These are phyloP conservation scores for Penicillium decumbens DNA, from an alignment of 2,329 filamentous ascomycete genomes.

Conservation along the genomic window DNA sequence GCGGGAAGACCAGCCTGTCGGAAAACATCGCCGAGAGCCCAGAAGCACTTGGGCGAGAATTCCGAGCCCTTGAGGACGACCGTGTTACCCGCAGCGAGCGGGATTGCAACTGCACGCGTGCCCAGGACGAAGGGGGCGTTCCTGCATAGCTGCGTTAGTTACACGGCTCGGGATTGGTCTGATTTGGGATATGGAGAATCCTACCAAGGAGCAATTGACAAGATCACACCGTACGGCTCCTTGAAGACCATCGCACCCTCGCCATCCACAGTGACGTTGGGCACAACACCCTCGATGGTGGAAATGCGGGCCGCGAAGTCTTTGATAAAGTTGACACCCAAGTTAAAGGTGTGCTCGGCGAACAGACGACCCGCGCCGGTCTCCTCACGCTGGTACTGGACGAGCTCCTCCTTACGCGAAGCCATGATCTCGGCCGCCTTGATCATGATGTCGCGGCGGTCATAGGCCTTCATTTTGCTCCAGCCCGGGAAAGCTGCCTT, in stretches of 20 bases:
- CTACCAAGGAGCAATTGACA: slow-evolving; percentile 78
- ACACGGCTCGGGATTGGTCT: slow-evolving; percentile 1
- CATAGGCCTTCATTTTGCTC: slow-evolving; percentile 57
- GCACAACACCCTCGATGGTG: slow-evolving; percentile 48
- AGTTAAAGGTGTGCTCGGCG: slow-evolving; percentile 33
- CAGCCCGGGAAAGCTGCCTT: slow-evolving; percentile 65
- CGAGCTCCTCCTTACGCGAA: slow-evolving; percentile 56
- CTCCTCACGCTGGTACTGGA: slow-evolving; percentile 56
- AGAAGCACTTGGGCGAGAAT: slow-evolving; percentile 59
- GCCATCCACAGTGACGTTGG: slow-evolving; percentile 46
- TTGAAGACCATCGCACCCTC: slow-evolving; percentile 62
- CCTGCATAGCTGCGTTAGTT: slow-evolving; percentile 31
- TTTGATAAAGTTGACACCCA: slow-evolving; percentile 40
- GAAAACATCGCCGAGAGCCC: slow-evolving; percentile 59
- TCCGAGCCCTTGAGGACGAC: slow-evolving; percentile 69
- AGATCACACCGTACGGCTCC: slow-evolving; percentile 73
- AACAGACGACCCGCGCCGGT: slow-evolving; percentile 48
- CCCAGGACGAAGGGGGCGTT: slow-evolving; percentile 53
- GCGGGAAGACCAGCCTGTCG: slow-evolving; percentile 70
- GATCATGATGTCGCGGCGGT: slow-evolving; percentile 63
- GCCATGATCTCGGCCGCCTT: slow-evolving; percentile 44
- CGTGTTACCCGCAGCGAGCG: slow-evolving; percentile 70
- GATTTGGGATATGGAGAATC: slow-evolving; percentile 8
- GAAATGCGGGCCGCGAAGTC: slow-evolving; percentile 51
- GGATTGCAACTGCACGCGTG: slow-evolving; percentile 51